Evolutionary conservation across 139 green algal genomes (phyloP).

Genomic region (Volvox reticuliferus): DNA sequence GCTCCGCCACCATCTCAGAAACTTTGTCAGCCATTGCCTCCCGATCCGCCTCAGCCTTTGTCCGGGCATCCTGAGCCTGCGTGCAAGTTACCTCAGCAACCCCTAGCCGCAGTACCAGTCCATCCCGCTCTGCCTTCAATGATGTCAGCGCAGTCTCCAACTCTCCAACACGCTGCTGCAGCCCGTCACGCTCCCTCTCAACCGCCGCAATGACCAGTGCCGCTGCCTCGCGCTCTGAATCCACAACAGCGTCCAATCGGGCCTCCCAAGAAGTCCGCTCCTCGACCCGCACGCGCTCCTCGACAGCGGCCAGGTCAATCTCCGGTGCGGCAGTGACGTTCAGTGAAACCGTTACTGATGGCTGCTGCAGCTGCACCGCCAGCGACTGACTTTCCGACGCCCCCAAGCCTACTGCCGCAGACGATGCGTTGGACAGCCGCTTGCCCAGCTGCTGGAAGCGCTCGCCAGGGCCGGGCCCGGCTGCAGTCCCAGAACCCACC

Average conservation of each 20-base stretch:
- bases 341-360: constrained; percentile 9
- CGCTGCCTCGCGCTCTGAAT: constrained; percentile 28
- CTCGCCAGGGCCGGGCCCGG: neutral
- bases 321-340: neutral
- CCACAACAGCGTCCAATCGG: constrained; percentile 6
- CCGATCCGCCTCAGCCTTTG: neutral
- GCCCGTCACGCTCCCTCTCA: constrained; percentile 28
- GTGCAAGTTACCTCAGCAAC: neutral
- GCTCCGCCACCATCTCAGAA: neutral
- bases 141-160: neutral
- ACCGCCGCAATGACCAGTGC: constrained; percentile 6
- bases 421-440: neutral
- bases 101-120: neutral
- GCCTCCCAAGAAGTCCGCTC: neutral
- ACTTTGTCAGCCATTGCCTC: neutral
- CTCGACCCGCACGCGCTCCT: neutral
- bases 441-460: constrained; percentile 37
- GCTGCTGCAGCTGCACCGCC: neutral
- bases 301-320: neutral
- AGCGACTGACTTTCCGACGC: neutral
- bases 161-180: neutral
- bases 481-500: neutral
- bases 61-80: neutral
- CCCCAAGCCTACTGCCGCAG: neutral
- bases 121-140: neutral